Percentiles rank a stretch among this genome's conserved stretches.
Conservation (phyloP, 805 yeast species). For the Yarrowia porcina region DNA sequence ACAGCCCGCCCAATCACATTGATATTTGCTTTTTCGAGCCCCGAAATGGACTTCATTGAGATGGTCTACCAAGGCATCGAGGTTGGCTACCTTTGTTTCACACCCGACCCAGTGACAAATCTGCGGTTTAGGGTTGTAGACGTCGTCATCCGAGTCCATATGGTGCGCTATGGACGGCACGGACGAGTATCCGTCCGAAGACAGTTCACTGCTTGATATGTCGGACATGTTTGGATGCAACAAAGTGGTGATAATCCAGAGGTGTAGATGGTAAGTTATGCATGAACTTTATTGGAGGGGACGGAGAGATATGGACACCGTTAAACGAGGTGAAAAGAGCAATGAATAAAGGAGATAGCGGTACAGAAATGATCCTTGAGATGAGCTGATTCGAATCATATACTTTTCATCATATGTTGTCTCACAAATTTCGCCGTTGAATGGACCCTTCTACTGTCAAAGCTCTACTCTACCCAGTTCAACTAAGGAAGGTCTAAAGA, state of each 20-base stretch:
- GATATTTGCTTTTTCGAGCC: conserved; percentile 41
- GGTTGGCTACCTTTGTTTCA: conserved; percentile 34
- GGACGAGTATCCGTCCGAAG: conserved; percentile 25
- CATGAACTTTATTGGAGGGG: background rate
- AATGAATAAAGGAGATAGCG: no score
- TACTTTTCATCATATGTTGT: no score
- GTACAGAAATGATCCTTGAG: no score
- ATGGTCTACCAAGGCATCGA: conserved; percentile 44
- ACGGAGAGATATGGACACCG: no score
- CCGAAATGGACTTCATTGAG: conserved; percentile 43
- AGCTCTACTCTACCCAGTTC: no score
- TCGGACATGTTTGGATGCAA: conserved; percentile 1
- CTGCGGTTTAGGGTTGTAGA: conserved; percentile 31
- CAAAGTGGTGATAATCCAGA: no score
- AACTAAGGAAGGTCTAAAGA: no score
- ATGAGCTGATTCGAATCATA: no score
- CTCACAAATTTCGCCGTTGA: no score
- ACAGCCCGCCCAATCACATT: conserved; percentile 64
- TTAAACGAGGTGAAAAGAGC: no score
- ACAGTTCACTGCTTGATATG: conserved; percentile 3
- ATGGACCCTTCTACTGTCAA: no score
- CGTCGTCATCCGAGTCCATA: conserved; percentile 30
- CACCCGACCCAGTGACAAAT: conserved; percentile 45
- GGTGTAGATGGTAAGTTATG: background rate
- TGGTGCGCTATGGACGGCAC: conserved; percentile 29